Percentiles rank a stretch among this genome's conserved stretches.
These are phyloP conservation scores for Hygrophorus russula DNA, from an alignment of 768 basidiomycete species.

Conservation along the genomic window DNA sequence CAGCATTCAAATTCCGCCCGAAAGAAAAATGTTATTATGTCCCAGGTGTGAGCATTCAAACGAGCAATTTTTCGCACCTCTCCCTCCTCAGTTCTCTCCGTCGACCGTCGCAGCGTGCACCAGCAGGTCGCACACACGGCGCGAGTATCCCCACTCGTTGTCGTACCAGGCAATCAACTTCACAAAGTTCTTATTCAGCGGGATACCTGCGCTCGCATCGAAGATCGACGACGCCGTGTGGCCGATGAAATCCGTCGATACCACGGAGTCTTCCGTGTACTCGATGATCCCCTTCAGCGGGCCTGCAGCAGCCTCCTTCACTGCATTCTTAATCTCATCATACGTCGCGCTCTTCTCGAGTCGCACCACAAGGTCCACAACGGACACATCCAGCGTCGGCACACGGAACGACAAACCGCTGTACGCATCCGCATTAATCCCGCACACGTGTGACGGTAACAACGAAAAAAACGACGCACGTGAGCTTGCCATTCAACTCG, in stretches of 20 bases:
- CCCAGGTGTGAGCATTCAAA: too few species aligned
- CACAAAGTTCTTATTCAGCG: constrained; percentile 86
- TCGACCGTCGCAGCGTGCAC: constrained; percentile 74
- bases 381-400: constrained; percentile 92
- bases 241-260: constrained; percentile 91
- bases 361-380: constrained; percentile 94
- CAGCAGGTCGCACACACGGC: constrained; percentile 85
- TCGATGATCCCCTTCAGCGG: constrained; percentile 64
- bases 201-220: constrained; percentile 88
- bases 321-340: constrained; percentile 78
- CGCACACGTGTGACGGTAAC: not conserved
- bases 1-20: too few species aligned
- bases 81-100: too few species aligned
- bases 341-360: constrained; percentile 79
- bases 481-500: constrained; percentile 92
- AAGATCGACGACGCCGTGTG: constrained; percentile 77
- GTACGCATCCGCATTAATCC: constrained; percentile 5
- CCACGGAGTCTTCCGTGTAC: constrained; percentile 90
- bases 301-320: constrained; percentile 72
- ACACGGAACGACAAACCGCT: constrained; percentile 96
- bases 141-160: constrained; percentile 93
- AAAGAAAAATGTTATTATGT: too few species aligned
- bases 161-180: constrained; percentile 96
- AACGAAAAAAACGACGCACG: constrained; percentile 38
- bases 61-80: too few species aligned